phyloP scores from a whole-genome alignment of 2,329 filamentous ascomycete genomes.

The Aureobasidium zeae region DNA sequence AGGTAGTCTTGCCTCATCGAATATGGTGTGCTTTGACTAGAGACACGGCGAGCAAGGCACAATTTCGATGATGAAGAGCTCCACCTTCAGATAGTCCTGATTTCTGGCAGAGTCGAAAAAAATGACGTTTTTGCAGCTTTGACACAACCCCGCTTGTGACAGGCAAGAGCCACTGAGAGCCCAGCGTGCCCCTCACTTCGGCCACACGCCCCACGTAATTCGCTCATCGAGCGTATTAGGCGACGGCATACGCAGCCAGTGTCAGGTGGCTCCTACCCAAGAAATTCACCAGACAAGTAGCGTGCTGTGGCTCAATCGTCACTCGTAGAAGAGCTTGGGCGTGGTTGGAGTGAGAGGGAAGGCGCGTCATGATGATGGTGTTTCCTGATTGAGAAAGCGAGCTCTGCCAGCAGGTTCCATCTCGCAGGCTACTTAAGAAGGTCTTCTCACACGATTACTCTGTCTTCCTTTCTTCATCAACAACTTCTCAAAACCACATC shows the following conservation, averaged over 20 bases:
- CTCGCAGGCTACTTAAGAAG: conserved; percentile 8
- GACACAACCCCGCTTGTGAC: conserved; percentile 5
- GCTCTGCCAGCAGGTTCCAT: neutral
- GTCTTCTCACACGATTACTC: neutral
- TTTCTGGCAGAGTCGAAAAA: neutral
- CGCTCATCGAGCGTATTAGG: conserved; percentile 1
- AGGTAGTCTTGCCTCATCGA: no score
- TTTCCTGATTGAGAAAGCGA: neutral
- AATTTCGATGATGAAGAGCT: conserved; percentile 6
- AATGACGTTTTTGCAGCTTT: neutral
- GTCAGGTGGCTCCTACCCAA: conserved; percentile 9
- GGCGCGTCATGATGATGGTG: neutral
- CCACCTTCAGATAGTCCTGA: conserved; percentile 1
- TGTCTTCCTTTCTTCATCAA: conserved; percentile 3
- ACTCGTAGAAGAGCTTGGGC: conserved; percentile 1
- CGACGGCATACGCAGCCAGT: conserved; percentile 7
- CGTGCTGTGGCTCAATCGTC: conserved; percentile 9
- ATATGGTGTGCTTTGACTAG: no score
- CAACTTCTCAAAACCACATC: conserved; percentile 9
- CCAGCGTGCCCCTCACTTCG: conserved; percentile 9
- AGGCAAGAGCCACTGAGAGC: conserved; percentile 3
- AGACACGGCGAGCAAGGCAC: neutral
- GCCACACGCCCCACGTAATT: conserved; percentile 11
- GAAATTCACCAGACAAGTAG: conserved; percentile 7
- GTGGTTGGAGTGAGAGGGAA: neutral